Evolutionary conservation across 2,329 filamentous ascomycete species (phyloP), one percentile per base, ranked within the genome.

Genomic region (Venturia carpophila): DNA sequence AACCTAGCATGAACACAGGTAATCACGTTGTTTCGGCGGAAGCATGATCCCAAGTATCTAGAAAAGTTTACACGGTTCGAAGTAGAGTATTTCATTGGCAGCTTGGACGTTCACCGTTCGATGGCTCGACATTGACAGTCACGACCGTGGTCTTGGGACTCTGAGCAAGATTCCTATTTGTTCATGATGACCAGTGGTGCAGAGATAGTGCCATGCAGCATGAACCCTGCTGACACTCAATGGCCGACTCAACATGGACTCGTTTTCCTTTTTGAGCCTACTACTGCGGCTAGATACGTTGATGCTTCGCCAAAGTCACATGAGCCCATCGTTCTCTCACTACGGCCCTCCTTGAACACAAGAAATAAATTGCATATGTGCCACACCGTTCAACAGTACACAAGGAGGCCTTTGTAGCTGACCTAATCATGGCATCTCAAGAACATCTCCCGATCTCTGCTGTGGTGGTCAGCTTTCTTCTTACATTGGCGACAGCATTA

Each of bases 201-300:
- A 37, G 27, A 27, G 52, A 37, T 34, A 19, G 52, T 37, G 30
- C 15, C 45, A 47, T 24, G 45, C 45, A 15, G 21, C 30, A 17
- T 37, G 30, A 3, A 37, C 52, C 52, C 52, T 37, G 52, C 19
- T n/a, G 30, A 11, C 30, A 37, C n/a, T 37, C 52, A 58, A 37
- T 37, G 52, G 15, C 19, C 27, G 0, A 37, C 15, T 58, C 19
- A 19, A 37, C 52, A 52, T 58, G 52, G 52, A 58, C 52, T 37
- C 27, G 27, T 58, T 58, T 58, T 58, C 52, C 52, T 37, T 37
- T 58, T 58, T 37, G 13, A 27, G 52, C 17, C 27, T 37, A 58
- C 17, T 13, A 24, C 52, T n/a, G 52, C 52, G 52, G 27, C 7
- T 34, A 56, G 52, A 34, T 21, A 27, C 52, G 30, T 37, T 56